A percentile compares a stretch with the other conserved stretches of the same genome.
phyloP scores from a whole-genome alignment of 371 early-diverging fungal genomes.

The Mucor racemosus region DNA sequence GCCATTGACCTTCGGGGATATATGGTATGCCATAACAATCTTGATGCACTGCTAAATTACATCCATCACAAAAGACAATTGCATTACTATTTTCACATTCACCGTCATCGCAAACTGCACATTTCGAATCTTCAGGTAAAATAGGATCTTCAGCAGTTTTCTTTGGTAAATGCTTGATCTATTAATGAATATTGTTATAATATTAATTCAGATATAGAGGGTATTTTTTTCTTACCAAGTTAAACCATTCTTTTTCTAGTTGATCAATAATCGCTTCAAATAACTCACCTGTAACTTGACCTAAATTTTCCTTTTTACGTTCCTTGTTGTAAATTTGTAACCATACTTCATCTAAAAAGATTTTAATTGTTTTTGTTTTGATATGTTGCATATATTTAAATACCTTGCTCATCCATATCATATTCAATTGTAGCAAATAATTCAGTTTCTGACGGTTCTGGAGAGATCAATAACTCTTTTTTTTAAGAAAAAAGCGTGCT shows the following conservation, averaged over 20 bases:
- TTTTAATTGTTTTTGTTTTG: neutral
- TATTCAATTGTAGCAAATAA: slow-evolving; percentile 86
- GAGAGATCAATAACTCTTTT: slow-evolving; percentile 16
- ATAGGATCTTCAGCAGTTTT: slow-evolving; percentile 35
- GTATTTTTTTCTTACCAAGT: slow-evolving; percentile 60
- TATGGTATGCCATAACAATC: slow-evolving; percentile 99
- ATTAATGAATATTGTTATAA: neutral
- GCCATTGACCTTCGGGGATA: slow-evolving; percentile 99
- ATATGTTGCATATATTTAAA: neutral
- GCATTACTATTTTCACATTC: slow-evolving; percentile 98
- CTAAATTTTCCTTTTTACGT: slow-evolving; percentile 59
- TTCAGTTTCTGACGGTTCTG: slow-evolving; percentile 84
- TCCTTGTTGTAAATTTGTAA: slow-evolving; percentile 71
- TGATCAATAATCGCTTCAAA: slow-evolving; percentile 93
- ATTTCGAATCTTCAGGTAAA: slow-evolving; percentile 81
- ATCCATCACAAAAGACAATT: slow-evolving; percentile 99
- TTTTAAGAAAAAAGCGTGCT: neutral
- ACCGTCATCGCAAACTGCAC: slow-evolving; percentile 95
- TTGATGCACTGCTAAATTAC: slow-evolving; percentile 99
- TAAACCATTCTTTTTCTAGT: slow-evolving; percentile 97
- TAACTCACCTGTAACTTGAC: slow-evolving; percentile 57
- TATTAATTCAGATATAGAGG: neutral
- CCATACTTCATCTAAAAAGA: slow-evolving; percentile 71
- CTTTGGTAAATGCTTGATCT: slow-evolving; percentile 52
- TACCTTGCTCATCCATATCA: slow-evolving; percentile 97